phyloP scores from a whole-genome alignment of 1,284 basidiomycete genomes.

The Sporisorium graminicola region DNA sequence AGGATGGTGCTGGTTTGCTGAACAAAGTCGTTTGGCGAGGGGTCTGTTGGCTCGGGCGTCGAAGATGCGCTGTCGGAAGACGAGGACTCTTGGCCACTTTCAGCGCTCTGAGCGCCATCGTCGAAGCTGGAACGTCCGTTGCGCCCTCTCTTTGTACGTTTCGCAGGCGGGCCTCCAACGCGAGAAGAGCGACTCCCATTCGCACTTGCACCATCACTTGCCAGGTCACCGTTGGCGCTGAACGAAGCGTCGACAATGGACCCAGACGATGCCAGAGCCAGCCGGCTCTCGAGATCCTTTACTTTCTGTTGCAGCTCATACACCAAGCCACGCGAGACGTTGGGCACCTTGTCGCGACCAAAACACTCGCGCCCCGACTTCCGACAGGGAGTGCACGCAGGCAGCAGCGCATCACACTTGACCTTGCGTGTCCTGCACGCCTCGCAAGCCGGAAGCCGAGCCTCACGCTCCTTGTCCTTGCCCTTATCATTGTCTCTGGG shows the following conservation, averaged over 20 bases:
- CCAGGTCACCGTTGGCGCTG: neutral
- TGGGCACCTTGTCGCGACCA: conserved; percentile 44
- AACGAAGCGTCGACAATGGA: neutral
- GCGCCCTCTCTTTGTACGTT: conserved; percentile 20
- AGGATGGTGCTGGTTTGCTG: conserved; percentile 50
- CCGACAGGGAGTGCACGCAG: conserved; percentile 47
- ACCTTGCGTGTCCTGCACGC: conserved; percentile 43
- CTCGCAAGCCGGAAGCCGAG: conserved; percentile 45
- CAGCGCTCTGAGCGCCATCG: conserved; percentile 7
- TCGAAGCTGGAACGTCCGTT: conserved; percentile 11
- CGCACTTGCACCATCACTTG: conserved; percentile 8
- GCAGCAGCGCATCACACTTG: conserved; percentile 50
- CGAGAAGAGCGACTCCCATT: conserved; percentile 9
- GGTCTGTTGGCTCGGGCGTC: conserved; percentile 19
- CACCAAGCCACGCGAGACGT: conserved; percentile 42
- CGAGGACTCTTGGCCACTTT: conserved; percentile 16
- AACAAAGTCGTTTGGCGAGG: conserved; percentile 41
- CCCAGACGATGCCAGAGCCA: conserved; percentile 29
- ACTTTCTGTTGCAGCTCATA: conserved; percentile 51
- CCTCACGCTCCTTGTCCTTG: conserved; percentile 32
- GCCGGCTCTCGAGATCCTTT: conserved; percentile 38
- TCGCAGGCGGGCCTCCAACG: neutral
- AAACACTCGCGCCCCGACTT: conserved; percentile 44
- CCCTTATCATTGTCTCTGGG: conserved; percentile 25
- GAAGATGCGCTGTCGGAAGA: conserved; percentile 23